A percentile compares a stretch with the other conserved stretches of the same genome.
Evolutionary conservation across 768 basidiomycete genomes (phyloP).

Genomic region (Austroboletus eburneus): DNA sequence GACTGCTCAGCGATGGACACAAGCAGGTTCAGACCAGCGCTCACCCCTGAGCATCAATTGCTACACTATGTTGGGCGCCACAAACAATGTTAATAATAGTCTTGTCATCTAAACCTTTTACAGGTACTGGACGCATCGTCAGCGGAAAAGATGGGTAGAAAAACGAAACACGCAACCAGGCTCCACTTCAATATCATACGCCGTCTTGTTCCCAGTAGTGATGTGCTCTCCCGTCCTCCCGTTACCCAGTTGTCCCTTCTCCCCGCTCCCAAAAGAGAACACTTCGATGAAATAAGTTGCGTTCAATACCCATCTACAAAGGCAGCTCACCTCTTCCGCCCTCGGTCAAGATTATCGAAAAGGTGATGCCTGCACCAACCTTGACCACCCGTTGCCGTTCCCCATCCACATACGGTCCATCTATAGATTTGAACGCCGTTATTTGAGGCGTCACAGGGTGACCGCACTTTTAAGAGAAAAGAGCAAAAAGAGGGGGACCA

Average conservation of each 20-base stretch:
- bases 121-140: conserved; percentile 46
- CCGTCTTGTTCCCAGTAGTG: conserved; percentile 77
- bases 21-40: conserved; percentile 8
- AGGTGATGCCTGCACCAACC: conserved; percentile 78
- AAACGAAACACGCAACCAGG: conserved; percentile 47
- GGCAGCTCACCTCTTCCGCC: conserved; percentile 64
- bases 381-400: conserved; percentile 62
- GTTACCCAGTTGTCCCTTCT: conserved; percentile 91
- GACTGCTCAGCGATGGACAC: conserved; percentile 8
- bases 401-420: conserved; percentile 54
- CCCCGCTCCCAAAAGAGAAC: conserved; percentile 86
- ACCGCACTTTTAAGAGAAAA: conserved; percentile 52
- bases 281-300: conserved; percentile 40
- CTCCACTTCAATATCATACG: conserved; percentile 70
- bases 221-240: conserved; percentile 93
- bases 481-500: too few species aligned
- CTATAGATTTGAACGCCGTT: conserved; percentile 57
- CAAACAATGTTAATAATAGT: conserved; percentile 79
- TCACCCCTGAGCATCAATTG: conserved; percentile 73
- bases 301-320: background rate
- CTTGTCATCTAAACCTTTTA: conserved; percentile 73
- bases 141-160: background rate
- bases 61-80: conserved; percentile 84
- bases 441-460: conserved; percentile 64
- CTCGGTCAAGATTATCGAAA: conserved; percentile 79